phyloP scores from a whole-genome alignment of 2,329 filamentous ascomycete species.

The Verticillium dahliae region DNA sequence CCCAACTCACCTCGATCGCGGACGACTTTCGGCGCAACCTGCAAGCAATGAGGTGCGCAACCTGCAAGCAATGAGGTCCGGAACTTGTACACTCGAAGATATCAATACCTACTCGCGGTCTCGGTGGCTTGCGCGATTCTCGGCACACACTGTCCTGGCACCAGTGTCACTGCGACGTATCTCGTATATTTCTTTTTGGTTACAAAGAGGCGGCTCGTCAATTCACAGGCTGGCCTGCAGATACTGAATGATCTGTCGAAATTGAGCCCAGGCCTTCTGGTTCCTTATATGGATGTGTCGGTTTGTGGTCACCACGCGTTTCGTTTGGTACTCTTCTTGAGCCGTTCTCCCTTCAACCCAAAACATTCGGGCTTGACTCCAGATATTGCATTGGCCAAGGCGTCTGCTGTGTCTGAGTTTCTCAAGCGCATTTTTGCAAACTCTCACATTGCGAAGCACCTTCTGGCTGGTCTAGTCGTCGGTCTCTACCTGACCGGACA shows the following conservation, averaged over 20 bases:
- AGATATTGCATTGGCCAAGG: background rate
- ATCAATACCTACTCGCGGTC: constrained; percentile 5
- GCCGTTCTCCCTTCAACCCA: constrained; percentile 13
- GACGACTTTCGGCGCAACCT: constrained; percentile 5
- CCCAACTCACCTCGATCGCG: constrained; percentile 8
- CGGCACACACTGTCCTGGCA: constrained; percentile 21
- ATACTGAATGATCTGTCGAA: constrained; percentile 23
- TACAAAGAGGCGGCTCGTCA: constrained; percentile 32
- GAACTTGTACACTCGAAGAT: constrained; percentile 3
- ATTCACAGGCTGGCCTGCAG: constrained; percentile 16
- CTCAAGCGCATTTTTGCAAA: background rate
- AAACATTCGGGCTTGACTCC: constrained; percentile 7
- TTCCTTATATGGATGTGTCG: constrained; percentile 23
- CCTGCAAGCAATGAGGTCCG: constrained; percentile 3
- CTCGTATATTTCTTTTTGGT: constrained; percentile 30
- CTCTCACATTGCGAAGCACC: background rate
- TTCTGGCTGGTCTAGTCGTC: background rate
- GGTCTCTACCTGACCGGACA: background rate
- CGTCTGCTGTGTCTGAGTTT: background rate
- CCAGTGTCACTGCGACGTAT: constrained; percentile 34
- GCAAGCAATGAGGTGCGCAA: no score
- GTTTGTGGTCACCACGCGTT: constrained; percentile 34
- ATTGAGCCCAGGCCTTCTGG: constrained; percentile 20
- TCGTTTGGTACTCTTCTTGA: constrained; percentile 26
- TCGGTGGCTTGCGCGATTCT: constrained; percentile 13